Conservation (phyloP, 306 rosid genomes). For the Trifolium subterraneum region DNA sequence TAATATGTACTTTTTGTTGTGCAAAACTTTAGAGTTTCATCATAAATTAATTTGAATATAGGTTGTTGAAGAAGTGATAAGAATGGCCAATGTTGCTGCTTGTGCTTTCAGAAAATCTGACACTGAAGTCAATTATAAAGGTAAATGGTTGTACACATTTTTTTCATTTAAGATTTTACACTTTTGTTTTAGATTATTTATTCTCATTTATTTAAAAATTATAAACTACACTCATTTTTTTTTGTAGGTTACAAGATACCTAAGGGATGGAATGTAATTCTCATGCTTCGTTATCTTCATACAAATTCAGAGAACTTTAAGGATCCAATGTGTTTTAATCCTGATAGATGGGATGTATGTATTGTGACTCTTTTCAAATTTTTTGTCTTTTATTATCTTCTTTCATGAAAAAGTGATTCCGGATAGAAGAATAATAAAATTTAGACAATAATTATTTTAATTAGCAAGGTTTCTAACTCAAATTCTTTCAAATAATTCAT, state of each 20-base stretch:
- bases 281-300: conserved; percentile 36
- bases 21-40: neutral
- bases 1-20: neutral
- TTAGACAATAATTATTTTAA: too few relatives aligned
- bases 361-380: neutral
- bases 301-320: conserved; percentile 34
- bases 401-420: too few relatives aligned
- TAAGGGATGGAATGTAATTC: conserved; percentile 40
- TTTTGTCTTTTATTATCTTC: too few relatives aligned
- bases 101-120: conserved; percentile 5
- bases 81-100: conserved; percentile 8
- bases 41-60: neutral
- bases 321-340: conserved; percentile 44
- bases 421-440: too few relatives aligned
- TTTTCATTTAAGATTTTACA: too few relatives aligned
- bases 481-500: too few relatives aligned
- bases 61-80: conserved; percentile 17
- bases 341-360: conserved; percentile 47
- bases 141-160: neutral
- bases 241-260: conserved; percentile 45
- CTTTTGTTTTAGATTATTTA: neutral
- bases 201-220: too few relatives aligned
- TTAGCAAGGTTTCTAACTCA: neutral
- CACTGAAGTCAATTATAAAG: conserved; percentile 4
- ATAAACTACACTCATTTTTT: too few relatives aligned